A percentile compares a stretch with the other conserved stretches of the same genome.
phyloP scores from a whole-genome alignment of 768 basidiomycete genomes.

The Boletus rubescentipes region DNA sequence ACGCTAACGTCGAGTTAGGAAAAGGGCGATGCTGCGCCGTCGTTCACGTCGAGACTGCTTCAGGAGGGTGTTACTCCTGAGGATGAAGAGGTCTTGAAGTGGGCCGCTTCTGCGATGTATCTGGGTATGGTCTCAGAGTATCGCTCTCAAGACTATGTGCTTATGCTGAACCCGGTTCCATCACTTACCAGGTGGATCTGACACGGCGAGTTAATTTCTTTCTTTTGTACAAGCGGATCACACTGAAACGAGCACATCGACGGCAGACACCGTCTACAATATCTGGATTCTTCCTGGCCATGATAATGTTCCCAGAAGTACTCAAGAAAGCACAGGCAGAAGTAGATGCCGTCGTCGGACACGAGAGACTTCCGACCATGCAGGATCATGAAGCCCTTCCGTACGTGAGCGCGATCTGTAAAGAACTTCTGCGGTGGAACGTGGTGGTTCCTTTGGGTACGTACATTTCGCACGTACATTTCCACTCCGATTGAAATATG shows the following conservation, averaged over 20 bases:
- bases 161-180: background rate
- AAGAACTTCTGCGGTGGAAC: slow-evolving; percentile 13
- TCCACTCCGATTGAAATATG: background rate
- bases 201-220: slow-evolving; percentile 30
- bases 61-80: slow-evolving; percentile 1
- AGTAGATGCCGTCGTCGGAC: slow-evolving; percentile 6
- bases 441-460: background rate
- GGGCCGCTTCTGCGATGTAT: slow-evolving; percentile 11
- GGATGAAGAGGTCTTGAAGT: slow-evolving; percentile 14
- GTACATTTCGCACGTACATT: background rate
- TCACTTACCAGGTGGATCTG: slow-evolving; percentile 23
- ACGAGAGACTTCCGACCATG: slow-evolving; percentile 9
- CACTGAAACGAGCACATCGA: background rate
- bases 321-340: slow-evolving; percentile 11
- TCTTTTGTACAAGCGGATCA: background rate
- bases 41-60: slow-evolving; percentile 6
- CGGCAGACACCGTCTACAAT: slow-evolving; percentile 16
- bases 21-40: slow-evolving; percentile 4
- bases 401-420: slow-evolving; percentile 12
- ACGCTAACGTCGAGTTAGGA: background rate
- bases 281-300: slow-evolving; percentile 18
- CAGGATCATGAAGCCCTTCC: slow-evolving; percentile 9
- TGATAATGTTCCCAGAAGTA: slow-evolving; percentile 10
- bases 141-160: too few relatives aligned
- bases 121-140: slow-evolving; percentile 1